Evolutionary conservation across 208 protist genomes (phyloP), one percentile per base, ranked within the genome.

Genomic region (Crithidia acanthocephali): DNA sequence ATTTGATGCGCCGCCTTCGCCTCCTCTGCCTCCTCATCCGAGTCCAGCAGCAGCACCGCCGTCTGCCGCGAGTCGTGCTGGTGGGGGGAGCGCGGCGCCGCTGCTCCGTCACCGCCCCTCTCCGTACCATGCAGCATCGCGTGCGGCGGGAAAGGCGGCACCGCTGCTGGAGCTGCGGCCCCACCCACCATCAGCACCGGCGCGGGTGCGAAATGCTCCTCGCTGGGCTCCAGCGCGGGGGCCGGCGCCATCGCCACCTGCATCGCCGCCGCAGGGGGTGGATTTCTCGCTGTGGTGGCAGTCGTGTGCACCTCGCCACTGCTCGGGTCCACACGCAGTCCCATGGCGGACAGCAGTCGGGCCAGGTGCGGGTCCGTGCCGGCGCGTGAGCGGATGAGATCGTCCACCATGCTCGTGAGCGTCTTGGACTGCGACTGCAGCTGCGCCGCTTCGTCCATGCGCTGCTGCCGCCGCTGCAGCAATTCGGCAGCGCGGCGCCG

Each of bases 311-410:
- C 76, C 2, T 62, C 40, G 5, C 81, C 81, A 15, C 77, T 86
- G 2, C 33, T 9, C 3, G 67, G 45, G 57, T 89, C 81, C 58
- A 90, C 68, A 0, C 60, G 75, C 40, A 94, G 52, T 1, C 89
- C 86, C 89, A 94, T 92, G 61, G 76, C 80, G 5, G 64, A 60
- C 44, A 94, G 77, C 42, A 92, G 71, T 25, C 78, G 77, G 6
- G 62, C 64, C 20, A 94, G 62, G 25, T 81, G 47, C 20, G 84
- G 72, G 56, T 92, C 80, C 7, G 77, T 73, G 11, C 58, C 62
- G 0, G 71, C 47, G 10, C 83, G 74, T 2, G 70, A 74, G 32
- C 75, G 72, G 30, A 95, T 86, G 44, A 95, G 68, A 42, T 89
- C 64, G 40, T 90, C 87, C 28, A 95, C 79, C 61, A 92, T 65